Base-by-base conservation (phyloP, 441 rosid genomes). In the Aquilaria agallochum region DNA sequence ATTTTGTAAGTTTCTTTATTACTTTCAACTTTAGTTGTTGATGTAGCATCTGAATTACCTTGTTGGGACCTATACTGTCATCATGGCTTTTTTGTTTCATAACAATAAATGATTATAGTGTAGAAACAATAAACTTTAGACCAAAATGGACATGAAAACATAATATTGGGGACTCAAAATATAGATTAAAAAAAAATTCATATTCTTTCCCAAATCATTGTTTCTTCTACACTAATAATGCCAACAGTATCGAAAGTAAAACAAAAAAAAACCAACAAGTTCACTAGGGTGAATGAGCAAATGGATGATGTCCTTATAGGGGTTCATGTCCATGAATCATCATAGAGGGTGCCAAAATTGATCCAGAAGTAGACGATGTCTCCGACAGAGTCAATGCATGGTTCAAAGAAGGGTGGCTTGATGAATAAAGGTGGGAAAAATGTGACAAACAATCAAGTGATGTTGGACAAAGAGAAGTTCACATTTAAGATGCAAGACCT, bases 401-500 rank as follows among this genome's bases (percentile, higher is more conserved):
- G 11, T 20, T 64, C 62, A 9, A 64, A 34, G 55, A 56, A 12
- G 27, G 68, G 59, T 8, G 47, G 60, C 11, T 9, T 27, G 7
- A 69, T 68, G 50, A 20, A 20, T 0, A 82, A 65, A 62, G 69
- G 80, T 27, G 65, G 64, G 30, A 83, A 69, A 64, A 54, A 68
- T 4, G 76, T 73, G 15, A 58, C 71, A 71, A 83, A 80, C 51
- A 91, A 93, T 44, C 55, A 90, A 60, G 65, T 78, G 44, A 83
- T 94, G 85, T 73, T 94, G 48, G 83, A 87, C 10, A 76, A 67
- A 11, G 97, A 89, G 15, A 90, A 73, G 74, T 90, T 85, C 14
- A 55, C 74, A 0, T 94, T 94, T 14, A 86, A 87, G 47, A 70
- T 91, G 80, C 76, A 85, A 0, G 97, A 90, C 79, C 72, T 94